phyloP scores from a whole-genome alignment of 2,329 filamentous ascomycete genomes.

The Colletotrichum trifolii region DNA sequence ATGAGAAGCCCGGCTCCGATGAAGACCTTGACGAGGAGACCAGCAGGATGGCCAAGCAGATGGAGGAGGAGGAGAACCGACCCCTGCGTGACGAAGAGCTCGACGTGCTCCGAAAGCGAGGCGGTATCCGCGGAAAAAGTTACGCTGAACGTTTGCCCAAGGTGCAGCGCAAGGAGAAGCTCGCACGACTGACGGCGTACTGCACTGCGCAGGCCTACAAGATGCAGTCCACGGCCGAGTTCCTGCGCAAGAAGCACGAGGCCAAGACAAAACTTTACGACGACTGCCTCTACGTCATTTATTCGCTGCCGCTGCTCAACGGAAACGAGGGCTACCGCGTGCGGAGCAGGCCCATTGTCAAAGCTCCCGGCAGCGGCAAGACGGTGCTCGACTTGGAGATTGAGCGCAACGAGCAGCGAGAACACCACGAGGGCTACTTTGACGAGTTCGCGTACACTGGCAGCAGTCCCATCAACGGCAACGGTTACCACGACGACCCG shows the following conservation, averaged over 20 bases:
- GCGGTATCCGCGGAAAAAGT: constrained; percentile 79
- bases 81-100: constrained; percentile 77
- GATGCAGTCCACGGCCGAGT: constrained; percentile 86
- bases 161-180: constrained; percentile 83
- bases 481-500: constrained; percentile 43
- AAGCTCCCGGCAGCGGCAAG: constrained; percentile 89
- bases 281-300: constrained; percentile 95
- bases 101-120: constrained; percentile 71
- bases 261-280: constrained; percentile 97
- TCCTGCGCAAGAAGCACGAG: constrained; percentile 86
- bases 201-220: constrained; percentile 96
- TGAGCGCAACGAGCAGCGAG: constrained; percentile 87
- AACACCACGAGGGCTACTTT: constrained; percentile 92
- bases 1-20: constrained; percentile 61
- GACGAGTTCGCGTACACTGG: constrained; percentile 73
- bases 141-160: constrained; percentile 96
- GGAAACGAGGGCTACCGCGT: constrained; percentile 89
- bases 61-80: constrained; percentile 69
- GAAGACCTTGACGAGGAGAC: constrained; percentile 64
- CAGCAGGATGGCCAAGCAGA: constrained; percentile 46
- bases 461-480: constrained; percentile 45
- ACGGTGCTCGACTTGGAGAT: constrained; percentile 95
- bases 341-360: constrained; percentile 89
- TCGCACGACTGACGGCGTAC: constrained; percentile 93
- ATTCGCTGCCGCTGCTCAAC: constrained; percentile 88